A percentile compares a stretch with the other conserved stretches of the same genome.
Evolutionary conservation across 1,284 basidiomycete species (phyloP).

Genomic region (Ustanciosporium gigantosporum): DNA sequence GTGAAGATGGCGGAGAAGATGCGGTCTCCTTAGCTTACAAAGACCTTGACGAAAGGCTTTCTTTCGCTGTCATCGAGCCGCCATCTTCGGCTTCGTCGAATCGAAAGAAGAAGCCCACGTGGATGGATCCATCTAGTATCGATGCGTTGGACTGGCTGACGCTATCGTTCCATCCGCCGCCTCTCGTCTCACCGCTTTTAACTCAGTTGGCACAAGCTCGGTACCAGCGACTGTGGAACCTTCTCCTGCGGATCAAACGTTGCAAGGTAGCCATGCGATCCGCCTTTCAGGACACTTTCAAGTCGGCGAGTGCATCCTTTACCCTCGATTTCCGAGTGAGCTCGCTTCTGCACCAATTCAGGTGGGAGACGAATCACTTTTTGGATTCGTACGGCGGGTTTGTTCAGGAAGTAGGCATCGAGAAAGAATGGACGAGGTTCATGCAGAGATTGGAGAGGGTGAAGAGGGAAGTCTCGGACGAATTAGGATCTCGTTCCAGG

Average conservation of each 20-base stretch:
- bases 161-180: constrained; percentile 42
- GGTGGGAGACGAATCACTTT: constrained; percentile 23
- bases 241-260: constrained; percentile 39
- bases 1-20: constrained; percentile 4
- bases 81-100: constrained; percentile 1
- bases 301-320: constrained; percentile 16
- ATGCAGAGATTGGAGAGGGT: constrained; percentile 21
- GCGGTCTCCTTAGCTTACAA: constrained; percentile 30
- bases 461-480: constrained; percentile 17
- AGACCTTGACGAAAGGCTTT: constrained; percentile 46
- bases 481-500: not conserved
- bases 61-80: constrained; percentile 44
- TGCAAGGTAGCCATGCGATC: constrained; percentile 35
- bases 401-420: constrained; percentile 32
- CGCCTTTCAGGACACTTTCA: constrained; percentile 15
- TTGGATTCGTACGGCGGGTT: constrained; percentile 16
- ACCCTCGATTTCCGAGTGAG: constrained; percentile 14
- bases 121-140: constrained; percentile 37
- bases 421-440: constrained; percentile 23
- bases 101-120: constrained; percentile 9
- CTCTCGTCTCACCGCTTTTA: constrained; percentile 44
- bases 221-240: constrained; percentile 47
- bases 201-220: constrained; percentile 30
- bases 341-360: constrained; percentile 20
- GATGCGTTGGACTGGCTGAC: constrained; percentile 51